phyloP scores from a whole-genome alignment of 768 basidiomycete genomes.

The Lactarius evosmus region DNA sequence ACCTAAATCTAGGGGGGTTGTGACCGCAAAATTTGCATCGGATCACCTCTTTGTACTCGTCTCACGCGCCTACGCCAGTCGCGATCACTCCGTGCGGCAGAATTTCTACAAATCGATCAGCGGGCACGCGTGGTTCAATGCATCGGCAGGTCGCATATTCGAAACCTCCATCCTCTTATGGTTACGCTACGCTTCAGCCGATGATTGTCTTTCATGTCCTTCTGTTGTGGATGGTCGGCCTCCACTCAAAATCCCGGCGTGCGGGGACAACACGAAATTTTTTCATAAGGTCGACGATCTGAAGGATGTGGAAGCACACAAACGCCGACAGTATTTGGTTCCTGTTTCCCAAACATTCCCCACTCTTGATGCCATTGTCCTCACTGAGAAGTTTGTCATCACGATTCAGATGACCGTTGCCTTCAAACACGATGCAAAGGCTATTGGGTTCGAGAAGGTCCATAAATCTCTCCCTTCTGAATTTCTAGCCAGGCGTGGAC shows the following conservation, averaged over 20 bases:
- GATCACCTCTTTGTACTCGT: neutral
- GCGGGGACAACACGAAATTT: neutral
- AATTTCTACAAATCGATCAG: neutral
- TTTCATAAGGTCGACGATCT: neutral
- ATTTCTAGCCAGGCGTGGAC: too few relatives aligned
- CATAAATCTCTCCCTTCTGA: too few relatives aligned
- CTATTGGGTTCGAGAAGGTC: neutral
- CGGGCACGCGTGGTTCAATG: neutral
- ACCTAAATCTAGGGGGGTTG: neutral
- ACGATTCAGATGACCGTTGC: neutral
- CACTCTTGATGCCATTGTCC: neutral
- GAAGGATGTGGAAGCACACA: too few relatives aligned
- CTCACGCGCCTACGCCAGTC: neutral
- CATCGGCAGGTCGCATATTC: neutral
- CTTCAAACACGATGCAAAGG: neutral
- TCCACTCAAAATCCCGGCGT: neutral
- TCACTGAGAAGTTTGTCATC: neutral
- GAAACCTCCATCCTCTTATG: neutral
- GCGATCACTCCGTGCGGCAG: neutral
- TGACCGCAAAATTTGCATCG: neutral
- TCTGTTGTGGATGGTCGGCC: neutral
- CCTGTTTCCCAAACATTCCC: neutral
- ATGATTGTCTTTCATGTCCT: neutral
- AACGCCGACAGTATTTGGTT: neutral
- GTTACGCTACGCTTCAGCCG: neutral